Base-by-base conservation (phyloP, 2,329 filamentous ascomycete species). In the Escovopsis sp. region DNA sequence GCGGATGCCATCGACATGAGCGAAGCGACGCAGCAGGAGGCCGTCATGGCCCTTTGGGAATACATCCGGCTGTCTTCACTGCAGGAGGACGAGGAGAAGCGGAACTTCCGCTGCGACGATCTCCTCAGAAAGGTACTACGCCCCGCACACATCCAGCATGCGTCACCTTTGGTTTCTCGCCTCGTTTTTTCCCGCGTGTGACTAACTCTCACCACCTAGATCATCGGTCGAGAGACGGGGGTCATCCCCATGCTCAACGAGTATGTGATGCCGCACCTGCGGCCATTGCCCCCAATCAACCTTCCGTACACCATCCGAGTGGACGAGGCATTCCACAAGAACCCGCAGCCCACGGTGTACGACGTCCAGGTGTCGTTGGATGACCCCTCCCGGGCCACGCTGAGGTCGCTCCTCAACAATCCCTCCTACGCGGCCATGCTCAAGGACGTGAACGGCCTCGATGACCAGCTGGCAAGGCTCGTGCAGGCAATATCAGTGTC, bases 51-150 rank as follows among this genome's bases (percentile, higher is more conserved):
- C 12, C 74, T 98, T 30, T 98, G 88, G 86, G 88, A 95, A 58
- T 98, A 98, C 55, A 84, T 94, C 50, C 81, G 85, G 52, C 72
- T 84, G 18, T 83, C 85, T 69, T 80, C 81, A 15, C 68, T 98
- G 38, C 86, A 94, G 59, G 89, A 95, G 58, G 88, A 94, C 49
- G 89, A 96, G 46, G 91, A 98, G 59, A 91, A 91, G 67, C 77
- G 91, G 47, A 83, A 84, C 47, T 89, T 98, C 53, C 81, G 85
- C 34, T 96, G 91, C 56, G 89, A 98, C 56, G 82, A 88, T 36
- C 72, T 80, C 38, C 61, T 98, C 41, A 82, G 75, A 64, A 77
- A 76, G 61, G 86, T 94, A 65, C 56, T 94, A 65, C 56, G 75
- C 47, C 10, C 12, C 23, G n/a, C 36, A 23, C 23, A 23, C 6